Conservation (phyloP, 306 rosid species). For the Nissolia schottii region DNA sequence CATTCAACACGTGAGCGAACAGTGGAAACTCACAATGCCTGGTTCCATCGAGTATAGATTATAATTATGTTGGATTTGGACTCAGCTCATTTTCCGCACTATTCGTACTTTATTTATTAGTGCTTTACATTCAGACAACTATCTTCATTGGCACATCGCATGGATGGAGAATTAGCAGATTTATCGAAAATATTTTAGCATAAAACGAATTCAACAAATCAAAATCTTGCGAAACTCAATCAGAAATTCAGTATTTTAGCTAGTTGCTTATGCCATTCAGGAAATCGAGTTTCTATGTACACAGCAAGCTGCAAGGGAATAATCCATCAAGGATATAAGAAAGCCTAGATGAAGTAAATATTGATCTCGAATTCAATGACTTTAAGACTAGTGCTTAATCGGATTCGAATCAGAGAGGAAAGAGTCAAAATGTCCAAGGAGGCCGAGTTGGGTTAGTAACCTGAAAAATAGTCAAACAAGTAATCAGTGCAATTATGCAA, state of each 20-base stretch:
- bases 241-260: background rate
- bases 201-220: slow-evolving; percentile 7
- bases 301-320: slow-evolving; percentile 20
- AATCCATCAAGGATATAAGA: background rate
- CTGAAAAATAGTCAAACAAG: slow-evolving; percentile 32
- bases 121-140: background rate
- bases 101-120: background rate
- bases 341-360: slow-evolving; percentile 27
- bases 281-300: slow-evolving; percentile 40
- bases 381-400: slow-evolving; percentile 22
- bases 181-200: background rate
- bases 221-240: slow-evolving; percentile 5
- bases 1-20: too few relatives aligned
- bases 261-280: slow-evolving; percentile 19
- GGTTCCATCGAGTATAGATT: too few relatives aligned
- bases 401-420: slow-evolving; percentile 14
- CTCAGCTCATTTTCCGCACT: background rate
- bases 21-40: too few relatives aligned
- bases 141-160: background rate
- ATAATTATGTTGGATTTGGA: too few relatives aligned
- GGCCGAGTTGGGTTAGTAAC: slow-evolving; percentile 24
- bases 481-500: background rate
- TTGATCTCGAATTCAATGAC: slow-evolving; percentile 25
- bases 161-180: slow-evolving; percentile 1
- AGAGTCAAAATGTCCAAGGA: slow-evolving; percentile 17